Percentiles rank a stretch among this genome's conserved stretches.
phyloP scores from a whole-genome alignment of 331 rosid species.

The Rhamnella rubrinervis region DNA sequence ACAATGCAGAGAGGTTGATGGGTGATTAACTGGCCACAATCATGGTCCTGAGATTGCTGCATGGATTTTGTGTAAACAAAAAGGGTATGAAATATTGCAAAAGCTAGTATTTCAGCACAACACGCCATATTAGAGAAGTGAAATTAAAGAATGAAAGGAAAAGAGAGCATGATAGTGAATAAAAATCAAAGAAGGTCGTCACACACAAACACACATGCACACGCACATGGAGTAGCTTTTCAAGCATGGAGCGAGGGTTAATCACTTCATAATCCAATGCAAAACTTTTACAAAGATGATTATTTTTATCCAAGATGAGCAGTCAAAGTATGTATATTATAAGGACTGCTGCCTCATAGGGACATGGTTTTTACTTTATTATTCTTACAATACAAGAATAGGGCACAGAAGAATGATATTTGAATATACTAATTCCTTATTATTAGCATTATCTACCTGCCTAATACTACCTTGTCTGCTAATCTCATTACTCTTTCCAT shows the following conservation, averaged over 20 bases:
- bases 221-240: conserved; percentile 5
- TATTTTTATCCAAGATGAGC: too few relatives aligned
- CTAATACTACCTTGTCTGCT: conserved; percentile 11
- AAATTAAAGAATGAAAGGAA: background rate
- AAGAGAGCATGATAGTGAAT: conserved; percentile 23
- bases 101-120: too few relatives aligned
- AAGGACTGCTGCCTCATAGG: background rate
- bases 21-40: too few relatives aligned
- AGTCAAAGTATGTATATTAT: too few relatives aligned
- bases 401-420: conserved; percentile 7
- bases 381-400: conserved; percentile 33
- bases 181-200: conserved; percentile 26
- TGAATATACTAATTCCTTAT: background rate
- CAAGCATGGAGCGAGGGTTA: conserved; percentile 14
- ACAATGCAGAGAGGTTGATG: too few relatives aligned
- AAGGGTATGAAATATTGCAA: too few relatives aligned
- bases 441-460: background rate
- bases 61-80: too few relatives aligned
- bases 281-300: background rate
- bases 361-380: conserved; percentile 23
- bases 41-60: too few relatives aligned
- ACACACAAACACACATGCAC: background rate
- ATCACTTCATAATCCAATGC: conserved; percentile 7
- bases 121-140: background rate
- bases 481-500: conserved; percentile 11